Evolutionary conservation across 176 grass and related monocot genomes (phyloP), one percentile per base, ranked within the genome.

Genomic region (Canna indica): DNA sequence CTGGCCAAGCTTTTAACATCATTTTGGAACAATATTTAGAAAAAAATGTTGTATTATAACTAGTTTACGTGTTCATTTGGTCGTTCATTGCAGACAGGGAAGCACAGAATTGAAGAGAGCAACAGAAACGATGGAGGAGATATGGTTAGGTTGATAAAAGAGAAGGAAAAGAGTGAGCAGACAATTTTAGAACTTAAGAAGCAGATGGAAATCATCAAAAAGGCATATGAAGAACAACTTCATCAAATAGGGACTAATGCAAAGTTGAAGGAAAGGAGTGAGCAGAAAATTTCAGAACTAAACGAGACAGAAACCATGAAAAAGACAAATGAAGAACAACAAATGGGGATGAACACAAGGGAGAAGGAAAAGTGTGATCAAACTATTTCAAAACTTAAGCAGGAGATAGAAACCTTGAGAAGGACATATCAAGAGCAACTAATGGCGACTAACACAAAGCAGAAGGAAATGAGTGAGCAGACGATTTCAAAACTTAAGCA

Each of bases 51-150:
- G 13, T 10, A 11, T 11, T 8, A 8, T 44, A 44, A 44, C 41
- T 11, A 44, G 54, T 76, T 61, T 73, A 63, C 17, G 53, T 59
- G 36, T 61, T 67, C 58, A 50, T 69, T 81, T 16, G 73, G 2
- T 50, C 42, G 7, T 44, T 1, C 13, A 44, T 44, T 83, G 24
- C 82, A 97, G 93, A 79, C 85, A 56, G 93, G 92, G 32, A 97
- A 90, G 73, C 81, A 82, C 73, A 97, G 83, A 78, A 77, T 85
- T 72, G 93, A 90, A 75, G 88, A 90, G 77, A 90, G 81, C 81
- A 87, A 77, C 64, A 92, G 83, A 77, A 28, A 80, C 45, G 73
- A 77, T 1, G 91, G 91, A 63, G 80, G 86, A 77, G 88, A 84
- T 36, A 81, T 88, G 68, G 65, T 77, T 73, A 80, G 74, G 18